Evolutionary conservation across 371 early-diverging fungal species (phyloP), one percentile per base, ranked within the genome.

Genomic region (Rhizopus arrhizus): DNA sequence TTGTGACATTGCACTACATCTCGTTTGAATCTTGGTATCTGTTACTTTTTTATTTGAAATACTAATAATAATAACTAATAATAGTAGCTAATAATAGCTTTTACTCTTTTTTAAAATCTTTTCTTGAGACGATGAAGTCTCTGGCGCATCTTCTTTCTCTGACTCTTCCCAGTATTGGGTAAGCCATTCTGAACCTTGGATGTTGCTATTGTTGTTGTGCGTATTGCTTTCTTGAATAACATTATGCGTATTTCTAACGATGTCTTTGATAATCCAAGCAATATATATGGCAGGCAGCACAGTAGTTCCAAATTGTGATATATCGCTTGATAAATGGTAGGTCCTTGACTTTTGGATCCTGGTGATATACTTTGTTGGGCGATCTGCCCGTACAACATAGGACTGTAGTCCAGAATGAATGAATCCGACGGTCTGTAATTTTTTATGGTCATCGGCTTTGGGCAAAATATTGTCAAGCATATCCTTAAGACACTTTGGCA

Each of bases 391-490:
- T 46, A 60, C 13, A 60, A 53, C 53, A 60, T 53, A 60, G 12
- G 54, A 61, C 41, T 53, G 61, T 35, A 61, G 53, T 40, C 56
- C 56, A 51, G 62, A 62, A 51, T 62, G 56, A 51, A 62, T 62
- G 46, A 62, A 56, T 1, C 43, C 36, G 47, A 51, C 4, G 11
- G 32, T 55, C 42, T 55, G 43, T n/a, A 55, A 16, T 41, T 54
- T 52, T 16, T 33, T 53, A 53, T 22, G 9, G 16, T 40, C 38
- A 38, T 53, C 4, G 22, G n/a, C 7, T 53, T 38, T 53, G 12
- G 38, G 38, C 38, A 40, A 10, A 53, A 53, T 35, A 45, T 53
- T 47, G 32, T 61, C 62, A 16, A 61, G 43, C 62, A 61, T 50
- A 31, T 43, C 56, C 35, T 56, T 56, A 5, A 61, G 62, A 61